Conservation (phyloP, 2,329 filamentous ascomycete genomes). For the Sporothrix schenckii region DNA sequence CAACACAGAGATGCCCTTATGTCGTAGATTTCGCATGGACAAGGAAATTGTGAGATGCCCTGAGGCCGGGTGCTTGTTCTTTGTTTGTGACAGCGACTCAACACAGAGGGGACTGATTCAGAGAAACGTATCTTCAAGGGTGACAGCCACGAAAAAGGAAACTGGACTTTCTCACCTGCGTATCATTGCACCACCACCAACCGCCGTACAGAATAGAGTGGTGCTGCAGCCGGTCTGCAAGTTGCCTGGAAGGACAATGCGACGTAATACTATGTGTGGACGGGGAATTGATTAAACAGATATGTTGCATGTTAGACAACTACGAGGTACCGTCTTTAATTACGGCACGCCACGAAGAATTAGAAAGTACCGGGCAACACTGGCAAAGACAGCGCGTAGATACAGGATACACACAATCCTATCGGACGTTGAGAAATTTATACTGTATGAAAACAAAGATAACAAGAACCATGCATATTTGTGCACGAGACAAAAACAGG, state of each 20-base stretch:
- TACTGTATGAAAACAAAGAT: constrained; percentile 2
- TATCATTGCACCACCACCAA: not conserved
- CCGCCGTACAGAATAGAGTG: not conserved
- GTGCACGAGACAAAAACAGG: not conserved
- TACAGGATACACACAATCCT: not conserved
- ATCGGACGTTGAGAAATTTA: constrained; percentile 8
- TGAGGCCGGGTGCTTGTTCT: too few relatives aligned
- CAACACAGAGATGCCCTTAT: too few relatives aligned
- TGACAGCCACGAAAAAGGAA: too few relatives aligned
- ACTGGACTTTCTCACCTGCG: not conserved
- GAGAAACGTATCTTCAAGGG: not conserved
- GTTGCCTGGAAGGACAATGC: not conserved
- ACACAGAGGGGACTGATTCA: not conserved
- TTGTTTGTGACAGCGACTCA: too few relatives aligned
- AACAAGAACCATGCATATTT: constrained; percentile 23
- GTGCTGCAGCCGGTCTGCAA: constrained; percentile 16
- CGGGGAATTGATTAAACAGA: not conserved
- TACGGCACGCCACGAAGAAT: constrained; percentile 2
- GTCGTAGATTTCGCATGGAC: too few relatives aligned
- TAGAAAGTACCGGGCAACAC: not conserved
- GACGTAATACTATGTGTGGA: not conserved
- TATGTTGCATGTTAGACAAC: too few relatives aligned
- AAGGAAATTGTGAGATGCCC: too few relatives aligned
- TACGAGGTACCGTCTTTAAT: not conserved
- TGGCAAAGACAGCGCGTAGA: not conserved